Evolutionary conservation across 306 rosid species (phyloP).

Genomic region (Delonix regia): DNA sequence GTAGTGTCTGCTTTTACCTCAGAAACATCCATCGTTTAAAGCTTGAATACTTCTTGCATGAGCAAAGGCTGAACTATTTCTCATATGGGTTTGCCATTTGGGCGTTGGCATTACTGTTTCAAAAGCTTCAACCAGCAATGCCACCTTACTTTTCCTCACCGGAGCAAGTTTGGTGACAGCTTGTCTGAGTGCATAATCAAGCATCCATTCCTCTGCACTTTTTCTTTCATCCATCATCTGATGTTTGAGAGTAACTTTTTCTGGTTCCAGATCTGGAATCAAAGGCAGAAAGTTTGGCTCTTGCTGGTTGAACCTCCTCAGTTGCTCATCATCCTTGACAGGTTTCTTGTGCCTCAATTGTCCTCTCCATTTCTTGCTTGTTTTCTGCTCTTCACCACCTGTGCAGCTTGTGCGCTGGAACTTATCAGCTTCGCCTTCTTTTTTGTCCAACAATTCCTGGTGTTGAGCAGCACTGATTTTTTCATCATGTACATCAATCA

Average conservation of each 20-base stretch:
- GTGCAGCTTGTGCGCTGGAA: constrained; percentile 19
- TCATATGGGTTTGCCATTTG: constrained; percentile 43
- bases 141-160: constrained; percentile 78
- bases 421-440: constrained; percentile 20
- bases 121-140: constrained; percentile 89
- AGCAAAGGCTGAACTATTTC: constrained; percentile 46
- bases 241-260: constrained; percentile 74
- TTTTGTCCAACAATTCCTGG: constrained; percentile 30
- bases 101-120: constrained; percentile 72
- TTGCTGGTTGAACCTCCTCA: constrained; percentile 56
- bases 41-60: constrained; percentile 68
- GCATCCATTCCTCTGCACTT: constrained; percentile 88
- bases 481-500: constrained; percentile 20
- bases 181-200: constrained; percentile 72
- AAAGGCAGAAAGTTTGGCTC: constrained; percentile 69
- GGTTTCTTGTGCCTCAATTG: constrained; percentile 42
- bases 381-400: constrained; percentile 33
- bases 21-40: constrained; percentile 48
- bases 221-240: constrained; percentile 72
- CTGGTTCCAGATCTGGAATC: constrained; percentile 58
- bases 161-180: constrained; percentile 77
- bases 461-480: constrained; percentile 20
- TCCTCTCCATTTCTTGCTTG: constrained; percentile 44
- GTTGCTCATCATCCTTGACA: constrained; percentile 51
- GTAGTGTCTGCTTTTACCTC: constrained; percentile 26